Conservation (phyloP, 176 grass and related monocot species). For the Eragrostis curvula region DNA sequence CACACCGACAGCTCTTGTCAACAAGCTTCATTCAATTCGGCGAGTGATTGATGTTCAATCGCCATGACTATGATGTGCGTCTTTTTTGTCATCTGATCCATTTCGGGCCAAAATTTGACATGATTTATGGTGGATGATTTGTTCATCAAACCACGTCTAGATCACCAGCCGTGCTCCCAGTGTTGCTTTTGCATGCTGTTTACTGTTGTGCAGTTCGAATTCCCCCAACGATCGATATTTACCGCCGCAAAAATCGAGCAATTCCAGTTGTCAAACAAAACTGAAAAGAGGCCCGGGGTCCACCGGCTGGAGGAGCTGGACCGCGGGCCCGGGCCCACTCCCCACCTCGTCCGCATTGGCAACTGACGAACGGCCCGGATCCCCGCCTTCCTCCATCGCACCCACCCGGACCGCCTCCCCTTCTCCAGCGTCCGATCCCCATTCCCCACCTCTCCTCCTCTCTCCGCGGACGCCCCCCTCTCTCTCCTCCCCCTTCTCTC, state of each 20-base stretch:
- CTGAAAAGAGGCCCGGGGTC: neutral
- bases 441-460: slow-evolving; percentile 50
- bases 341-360: slow-evolving; percentile 5
- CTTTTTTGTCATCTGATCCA: neutral
- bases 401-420: slow-evolving; percentile 42
- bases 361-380: slow-evolving; percentile 61
- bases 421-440: slow-evolving; percentile 86
- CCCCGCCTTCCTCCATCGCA: slow-evolving; percentile 40
- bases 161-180: neutral
- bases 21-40: no score
- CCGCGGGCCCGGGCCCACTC: slow-evolving; percentile 5
- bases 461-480: neutral
- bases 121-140: neutral
- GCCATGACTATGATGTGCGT: no score
- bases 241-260: no score
- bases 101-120: neutral
- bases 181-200: neutral
- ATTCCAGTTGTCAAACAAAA: neutral
- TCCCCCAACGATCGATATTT: no score
- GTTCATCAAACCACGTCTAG: neutral
- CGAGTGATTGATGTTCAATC: no score
- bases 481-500: neutral
- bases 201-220: neutral
- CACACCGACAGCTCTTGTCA: no score
- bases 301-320: neutral